Evolutionary conservation across 108 stramenopile species (phyloP).

Genomic region (Parietichytrium sp.): DNA sequence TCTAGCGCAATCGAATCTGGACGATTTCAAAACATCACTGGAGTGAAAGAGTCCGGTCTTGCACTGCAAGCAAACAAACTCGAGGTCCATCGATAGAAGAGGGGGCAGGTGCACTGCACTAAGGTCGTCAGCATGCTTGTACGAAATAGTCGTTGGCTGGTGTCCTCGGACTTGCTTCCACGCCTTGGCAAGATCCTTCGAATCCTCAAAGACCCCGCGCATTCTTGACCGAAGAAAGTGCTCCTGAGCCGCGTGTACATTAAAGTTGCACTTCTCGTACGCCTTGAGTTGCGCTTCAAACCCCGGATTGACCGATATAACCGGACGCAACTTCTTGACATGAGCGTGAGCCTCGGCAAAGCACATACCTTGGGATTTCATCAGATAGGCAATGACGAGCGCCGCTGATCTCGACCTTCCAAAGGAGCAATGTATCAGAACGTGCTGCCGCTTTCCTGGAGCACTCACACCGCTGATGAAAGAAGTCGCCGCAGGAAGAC

Average conservation of each 20-base stretch:
- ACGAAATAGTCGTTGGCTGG: background rate
- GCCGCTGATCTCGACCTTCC: conserved; percentile 3
- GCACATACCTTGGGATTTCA: background rate
- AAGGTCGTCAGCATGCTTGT: background rate
- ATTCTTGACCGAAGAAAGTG: background rate
- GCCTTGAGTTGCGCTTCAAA: background rate
- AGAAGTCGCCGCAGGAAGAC: background rate
- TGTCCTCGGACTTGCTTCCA: background rate
- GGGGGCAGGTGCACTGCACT: background rate
- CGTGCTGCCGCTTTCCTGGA: background rate
- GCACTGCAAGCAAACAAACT: background rate
- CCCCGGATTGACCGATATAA: background rate
- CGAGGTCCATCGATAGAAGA: conserved; percentile 15
- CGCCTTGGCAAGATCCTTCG: too few species aligned
- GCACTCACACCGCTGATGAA: background rate
- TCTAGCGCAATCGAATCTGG: too few species aligned
- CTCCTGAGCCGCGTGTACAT: background rate
- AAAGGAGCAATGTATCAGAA: conserved; percentile 10
- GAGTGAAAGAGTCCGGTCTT: background rate
- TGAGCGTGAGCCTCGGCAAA: background rate
- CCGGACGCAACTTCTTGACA: background rate
- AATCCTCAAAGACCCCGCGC: background rate
- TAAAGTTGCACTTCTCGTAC: background rate
- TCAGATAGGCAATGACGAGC: background rate
- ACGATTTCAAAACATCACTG: background rate